Evolutionary conservation across 495 filamentous ascomycete genomes (phyloP), one percentile per base, ranked within the genome.

Genomic region (Aspergillus diversus): DNA sequence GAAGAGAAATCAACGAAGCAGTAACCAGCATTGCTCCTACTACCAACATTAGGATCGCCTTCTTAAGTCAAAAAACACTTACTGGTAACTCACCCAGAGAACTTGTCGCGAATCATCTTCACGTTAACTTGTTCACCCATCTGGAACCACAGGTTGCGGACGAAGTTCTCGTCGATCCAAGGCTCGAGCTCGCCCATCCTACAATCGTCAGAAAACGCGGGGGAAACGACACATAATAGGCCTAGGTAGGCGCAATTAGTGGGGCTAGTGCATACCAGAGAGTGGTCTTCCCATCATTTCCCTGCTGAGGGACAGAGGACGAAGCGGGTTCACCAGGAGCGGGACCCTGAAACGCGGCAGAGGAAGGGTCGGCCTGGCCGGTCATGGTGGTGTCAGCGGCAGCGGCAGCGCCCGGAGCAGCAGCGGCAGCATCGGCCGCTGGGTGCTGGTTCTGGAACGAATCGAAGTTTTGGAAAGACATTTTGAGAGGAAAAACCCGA

Each of bases 171-270:
- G 74, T 99, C 95, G 76, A 99, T 98, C 95, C 95, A 99, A 4
- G 92, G 92, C 76, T 98, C 95, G 69, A 99, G 89, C 73, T 99
- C 95, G 61, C 95, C 95, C 95, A 99, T 99, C 95, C 93, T 92
- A 66, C n/a, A 54, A 54, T 54, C 16, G 51, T 54, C 12, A 54
- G 51, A 33, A 34, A 27, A 50, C 31, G 57, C 43, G 50, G 53
- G 52, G 33, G 43, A 17, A 33, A 27, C 16, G 32, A 31, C 27
- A 32, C 27, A 39, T 27, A 27, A 27, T 27, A 35, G 11, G 12
- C 15, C 52, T 17, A 7, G 7, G 2, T 16, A 5, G 31, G 16
- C n/a, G 47, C 47, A 17, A 9, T 21, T 31, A n/a, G 31, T 13
- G 12, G 42, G 42, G 48, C 9, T 15, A 35, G 54, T 53, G 57